phyloP scores from a whole-genome alignment of 176 grass and related monocot genomes.

The Paspalum notatum region DNA sequence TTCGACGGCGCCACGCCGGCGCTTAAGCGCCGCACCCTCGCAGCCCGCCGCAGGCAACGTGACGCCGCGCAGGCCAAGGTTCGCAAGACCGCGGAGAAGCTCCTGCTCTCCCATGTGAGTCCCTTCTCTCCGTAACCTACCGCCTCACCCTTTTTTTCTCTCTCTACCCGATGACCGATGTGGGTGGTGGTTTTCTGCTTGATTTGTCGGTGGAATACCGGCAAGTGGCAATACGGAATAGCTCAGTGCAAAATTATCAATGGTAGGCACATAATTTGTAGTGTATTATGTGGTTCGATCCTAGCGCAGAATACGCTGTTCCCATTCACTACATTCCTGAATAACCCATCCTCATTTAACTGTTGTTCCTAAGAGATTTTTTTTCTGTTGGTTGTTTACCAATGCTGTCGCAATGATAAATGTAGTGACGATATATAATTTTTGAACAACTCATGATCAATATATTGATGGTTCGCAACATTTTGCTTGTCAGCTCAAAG shows the following conservation, averaged over 20 bases:
- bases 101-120: slow-evolving; percentile 81
- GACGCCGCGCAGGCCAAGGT: slow-evolving; percentile 88
- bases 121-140: slow-evolving; percentile 3
- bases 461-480: slow-evolving; percentile 20
- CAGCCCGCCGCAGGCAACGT: slow-evolving; percentile 76
- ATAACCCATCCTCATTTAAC: slow-evolving; percentile 6
- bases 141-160: neutral
- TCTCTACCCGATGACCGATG: no score
- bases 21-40: slow-evolving; percentile 82
- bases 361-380: neutral
- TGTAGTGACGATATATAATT: neutral
- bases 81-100: slow-evolving; percentile 94
- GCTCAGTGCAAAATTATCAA: neutral
- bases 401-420: neutral
- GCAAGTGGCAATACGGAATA: neutral
- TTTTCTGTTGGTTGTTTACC: neutral
- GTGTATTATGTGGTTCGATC: neutral
- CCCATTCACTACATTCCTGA: slow-evolving; percentile 1
- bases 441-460: slow-evolving; percentile 1
- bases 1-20: slow-evolving; percentile 83
- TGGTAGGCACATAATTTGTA: neutral
- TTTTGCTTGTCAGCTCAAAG: slow-evolving; percentile 69
- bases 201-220: neutral
- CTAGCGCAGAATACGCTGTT: neutral
- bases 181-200: neutral